Base-by-base conservation (phyloP, 768 basidiomycete species). In the Leccinum imitatum region DNA sequence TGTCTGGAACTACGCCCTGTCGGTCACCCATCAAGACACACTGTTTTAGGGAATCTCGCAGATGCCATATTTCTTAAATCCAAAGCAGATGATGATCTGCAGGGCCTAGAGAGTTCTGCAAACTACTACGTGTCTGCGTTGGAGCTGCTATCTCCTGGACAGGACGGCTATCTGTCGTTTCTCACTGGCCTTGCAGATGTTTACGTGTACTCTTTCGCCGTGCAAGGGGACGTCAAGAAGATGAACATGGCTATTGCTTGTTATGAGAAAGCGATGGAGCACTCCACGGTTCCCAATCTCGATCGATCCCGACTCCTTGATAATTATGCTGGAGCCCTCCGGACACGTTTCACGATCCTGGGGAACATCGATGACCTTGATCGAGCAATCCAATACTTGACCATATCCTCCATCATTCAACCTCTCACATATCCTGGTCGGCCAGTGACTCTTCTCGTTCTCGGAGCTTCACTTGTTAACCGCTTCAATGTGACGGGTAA, bases 71-170 rank as follows among this genome's bases (percentile, higher is more conserved):
- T 59, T 21, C 6, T 33, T 59, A 69, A 59, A 23, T 77, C 68
- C 62, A 66, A 71, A 35, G 27, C 56, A 15, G 59, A 68, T 5
- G 66, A 71, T 3, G 57, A 65, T 13, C 41, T 59, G 19, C 57
- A 60, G 51, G 72, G 76, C 56, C 35, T 77, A 31, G 63, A 75
- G 48, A 56, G 23, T 39, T 57, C 70, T 47, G 50, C 23, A 4
- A 44, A 31, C 33, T 9, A 63, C 37, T 58, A 57, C 39, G 37
- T 21, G 11, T 55, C 59, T 50, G 70, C 71, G 3, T 47, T 72
- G 25, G 51, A 59, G 50, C 33, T 70, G 46, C 56, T 50, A 21
- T 54, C 66, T 41, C 64, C 66, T 2, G 63, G 63, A 25, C 57
- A 62, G 33, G 47, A 58, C 3, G 61, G 64, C 3, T 68, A 62